Percentiles rank a stretch among this genome's conserved stretches.
phyloP scores from a whole-genome alignment of 208 protist species.

The Herpetomonas tarakana region DNA sequence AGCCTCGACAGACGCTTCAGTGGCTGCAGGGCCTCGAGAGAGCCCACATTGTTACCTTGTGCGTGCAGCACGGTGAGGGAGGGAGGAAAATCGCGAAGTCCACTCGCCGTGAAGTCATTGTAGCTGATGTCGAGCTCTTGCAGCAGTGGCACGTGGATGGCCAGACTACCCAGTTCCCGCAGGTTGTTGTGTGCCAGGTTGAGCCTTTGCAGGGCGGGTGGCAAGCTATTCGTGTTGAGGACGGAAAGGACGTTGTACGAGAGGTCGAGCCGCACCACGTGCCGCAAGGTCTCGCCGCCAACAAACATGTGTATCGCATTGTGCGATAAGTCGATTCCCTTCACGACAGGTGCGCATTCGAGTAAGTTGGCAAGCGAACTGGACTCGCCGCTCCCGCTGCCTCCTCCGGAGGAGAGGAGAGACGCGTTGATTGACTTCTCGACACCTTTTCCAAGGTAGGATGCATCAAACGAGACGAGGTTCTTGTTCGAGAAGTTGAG shows the following conservation, averaged over 20 bases:
- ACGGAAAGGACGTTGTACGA: constrained; percentile 60
- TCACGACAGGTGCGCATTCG: constrained; percentile 20
- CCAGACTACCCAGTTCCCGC: constrained; percentile 28
- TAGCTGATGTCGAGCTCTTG: constrained; percentile 55
- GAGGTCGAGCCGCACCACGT: constrained; percentile 53
- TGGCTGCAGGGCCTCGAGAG: constrained; percentile 26
- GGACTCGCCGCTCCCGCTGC: too few species aligned
- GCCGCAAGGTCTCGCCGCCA: constrained; percentile 39
- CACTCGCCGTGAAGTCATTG: constrained; percentile 53
- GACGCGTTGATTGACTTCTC: constrained; percentile 4
- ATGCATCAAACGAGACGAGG: constrained; percentile 68
- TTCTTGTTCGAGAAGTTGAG: constrained; percentile 66
- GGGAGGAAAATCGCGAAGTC: constrained; percentile 28
- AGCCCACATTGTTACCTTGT: constrained; percentile 45
- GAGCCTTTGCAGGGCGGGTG: constrained; percentile 34
- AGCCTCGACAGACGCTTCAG: constrained; percentile 41
- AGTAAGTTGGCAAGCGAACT: constrained; percentile 6
- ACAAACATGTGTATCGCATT: constrained; percentile 69
- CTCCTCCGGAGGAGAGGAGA: not conserved
- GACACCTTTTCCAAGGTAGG: constrained; percentile 12
- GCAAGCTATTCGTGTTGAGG: constrained; percentile 38
- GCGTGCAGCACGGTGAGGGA: constrained; percentile 38
- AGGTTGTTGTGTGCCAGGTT: constrained; percentile 61
- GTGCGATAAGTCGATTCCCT: constrained; percentile 58
- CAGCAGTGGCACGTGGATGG: constrained; percentile 31